These are phyloP conservation scores for Citrus trifoliata DNA, from an alignment of 345 rosid genomes.

Conservation along the genomic window DNA sequence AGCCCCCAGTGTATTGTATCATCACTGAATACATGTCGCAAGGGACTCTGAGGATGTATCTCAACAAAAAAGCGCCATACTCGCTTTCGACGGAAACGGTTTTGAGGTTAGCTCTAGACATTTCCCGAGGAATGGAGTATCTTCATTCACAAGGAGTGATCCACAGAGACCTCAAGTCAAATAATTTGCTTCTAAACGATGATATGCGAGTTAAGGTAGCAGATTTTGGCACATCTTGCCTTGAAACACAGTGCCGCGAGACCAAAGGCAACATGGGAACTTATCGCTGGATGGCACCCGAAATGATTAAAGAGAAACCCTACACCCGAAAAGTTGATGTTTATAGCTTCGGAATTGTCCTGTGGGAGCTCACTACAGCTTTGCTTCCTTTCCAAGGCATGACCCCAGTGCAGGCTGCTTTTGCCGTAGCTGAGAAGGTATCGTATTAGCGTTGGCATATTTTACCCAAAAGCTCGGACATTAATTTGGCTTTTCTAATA, in stretches of 20 bases:
- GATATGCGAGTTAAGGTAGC: constrained; percentile 98
- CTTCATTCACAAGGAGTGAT: constrained; percentile 98
- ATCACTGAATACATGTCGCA: constrained; percentile 99
- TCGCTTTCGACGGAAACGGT: constrained; percentile 88
- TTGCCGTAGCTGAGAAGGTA: constrained; percentile 98
- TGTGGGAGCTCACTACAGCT: constrained; percentile 98
- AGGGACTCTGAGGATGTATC: constrained; percentile 97
- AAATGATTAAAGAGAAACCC: constrained; percentile 95
- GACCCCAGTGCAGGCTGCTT: constrained; percentile 99
- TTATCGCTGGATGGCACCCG: constrained; percentile 99
- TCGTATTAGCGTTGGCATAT: not conserved
- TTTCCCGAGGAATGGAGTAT: constrained; percentile 99
- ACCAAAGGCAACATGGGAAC: constrained; percentile 96
- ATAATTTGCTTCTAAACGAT: constrained; percentile 84
- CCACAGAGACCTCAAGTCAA: constrained; percentile 94
- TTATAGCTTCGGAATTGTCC: constrained; percentile 92
- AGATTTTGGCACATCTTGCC: constrained; percentile 93
- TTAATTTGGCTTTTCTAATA: not conserved
- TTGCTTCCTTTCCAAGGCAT: constrained; percentile 99
- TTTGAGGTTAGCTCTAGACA: constrained; percentile 87
- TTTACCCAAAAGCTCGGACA: not conserved
- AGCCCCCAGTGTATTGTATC: constrained; percentile 96
- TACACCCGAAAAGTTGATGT: constrained; percentile 94
- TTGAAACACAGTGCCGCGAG: constrained; percentile 88
- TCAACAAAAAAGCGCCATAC: constrained; percentile 95